phyloP scores from a whole-genome alignment of 129 eudicot species.

The Lactuca sativa region DNA sequence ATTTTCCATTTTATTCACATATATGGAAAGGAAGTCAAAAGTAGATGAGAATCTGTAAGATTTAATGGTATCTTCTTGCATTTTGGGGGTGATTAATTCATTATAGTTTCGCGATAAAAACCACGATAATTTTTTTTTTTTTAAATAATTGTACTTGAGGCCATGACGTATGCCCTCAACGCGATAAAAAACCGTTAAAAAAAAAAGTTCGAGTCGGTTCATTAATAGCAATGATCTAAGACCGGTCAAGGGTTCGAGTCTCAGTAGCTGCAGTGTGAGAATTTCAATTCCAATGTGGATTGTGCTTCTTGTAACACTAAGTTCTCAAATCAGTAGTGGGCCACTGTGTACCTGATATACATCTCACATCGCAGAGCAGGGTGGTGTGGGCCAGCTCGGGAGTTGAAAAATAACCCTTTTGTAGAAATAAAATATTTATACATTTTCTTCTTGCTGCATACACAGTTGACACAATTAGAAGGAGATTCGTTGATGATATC shows the following conservation, averaged over 20 bases:
- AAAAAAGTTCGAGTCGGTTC: neutral
- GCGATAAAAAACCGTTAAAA: neutral
- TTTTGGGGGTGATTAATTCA: neutral
- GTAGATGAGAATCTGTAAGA: neutral
- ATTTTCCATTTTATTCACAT: neutral
- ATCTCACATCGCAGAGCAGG: neutral
- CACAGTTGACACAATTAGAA: slow-evolving; percentile 54
- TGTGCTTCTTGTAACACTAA: no score
- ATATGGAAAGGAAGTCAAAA: neutral
- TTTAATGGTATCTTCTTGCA: slow-evolving; percentile 1
- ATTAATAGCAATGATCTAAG: neutral
- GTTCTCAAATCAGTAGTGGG: neutral
- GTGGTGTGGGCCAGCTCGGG: neutral
- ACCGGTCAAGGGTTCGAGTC: neutral
- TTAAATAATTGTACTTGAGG: neutral
- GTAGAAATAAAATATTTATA: neutral
- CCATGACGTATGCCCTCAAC: neutral
- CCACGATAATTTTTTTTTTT: neutral
- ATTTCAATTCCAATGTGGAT: no score
- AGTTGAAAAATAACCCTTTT: neutral
- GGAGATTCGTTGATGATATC: slow-evolving; percentile 75
- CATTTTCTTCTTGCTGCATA: neutral
- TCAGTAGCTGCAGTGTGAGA: neutral
- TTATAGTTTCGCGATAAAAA: neutral
- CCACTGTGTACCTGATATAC: neutral